Evolutionary conservation across 257 asterid genomes (phyloP).

Genomic region (Petunia axillaris): DNA sequence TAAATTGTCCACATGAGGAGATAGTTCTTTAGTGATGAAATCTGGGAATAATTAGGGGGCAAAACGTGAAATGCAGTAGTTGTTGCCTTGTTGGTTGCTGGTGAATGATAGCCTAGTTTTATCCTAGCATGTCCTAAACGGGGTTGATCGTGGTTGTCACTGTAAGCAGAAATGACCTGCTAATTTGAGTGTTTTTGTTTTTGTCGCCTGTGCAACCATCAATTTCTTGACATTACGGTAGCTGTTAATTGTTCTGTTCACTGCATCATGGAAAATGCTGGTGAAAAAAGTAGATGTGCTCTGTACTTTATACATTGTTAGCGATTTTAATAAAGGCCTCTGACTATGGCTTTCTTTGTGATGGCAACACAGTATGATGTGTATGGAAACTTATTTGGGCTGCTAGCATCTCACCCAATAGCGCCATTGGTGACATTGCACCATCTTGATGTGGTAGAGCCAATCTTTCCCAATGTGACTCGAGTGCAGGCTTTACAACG

Average conservation of each 20-base stretch:
- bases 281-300: neutral
- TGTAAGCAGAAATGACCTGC: neutral
- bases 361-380: constrained; percentile 64
- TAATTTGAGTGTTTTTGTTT: neutral
- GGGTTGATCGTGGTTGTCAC: neutral
- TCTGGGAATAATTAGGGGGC: neutral
- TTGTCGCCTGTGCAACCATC: neutral
- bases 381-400: constrained; percentile 73
- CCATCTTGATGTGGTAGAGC: constrained; percentile 88
- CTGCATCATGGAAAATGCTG: neutral
- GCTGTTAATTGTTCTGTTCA: neutral
- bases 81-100: neutral
- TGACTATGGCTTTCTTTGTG: constrained; percentile 31
- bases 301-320: neutral
- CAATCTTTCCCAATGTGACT: constrained; percentile 73
- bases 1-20: neutral
- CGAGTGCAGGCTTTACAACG: constrained; percentile 61
- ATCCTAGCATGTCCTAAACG: neutral
- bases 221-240: neutral
- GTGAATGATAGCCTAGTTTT: neutral
- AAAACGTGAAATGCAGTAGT: neutral
- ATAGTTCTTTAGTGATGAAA: neutral
- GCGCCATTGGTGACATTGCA: constrained; percentile 80
- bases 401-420: constrained; percentile 75
- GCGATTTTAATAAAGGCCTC: neutral